Base-by-base conservation (phyloP, 1,139 yeast genomes). In the Saccharomyces hybrid region DNA sequence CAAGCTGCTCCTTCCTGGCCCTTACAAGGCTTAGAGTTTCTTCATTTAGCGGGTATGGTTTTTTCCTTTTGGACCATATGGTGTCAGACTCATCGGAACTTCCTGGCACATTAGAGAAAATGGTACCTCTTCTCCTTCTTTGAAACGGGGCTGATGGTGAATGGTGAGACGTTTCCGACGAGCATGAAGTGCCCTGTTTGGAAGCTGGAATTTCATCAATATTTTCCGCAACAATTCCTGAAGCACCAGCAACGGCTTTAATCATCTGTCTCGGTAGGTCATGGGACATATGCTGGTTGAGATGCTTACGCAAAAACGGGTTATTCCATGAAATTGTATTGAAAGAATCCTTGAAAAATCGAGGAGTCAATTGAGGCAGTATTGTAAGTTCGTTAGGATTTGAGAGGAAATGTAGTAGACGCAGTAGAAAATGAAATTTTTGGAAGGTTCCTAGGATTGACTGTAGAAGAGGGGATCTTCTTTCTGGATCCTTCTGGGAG, bases 251-350 rank as follows among this genome's bases (percentile, higher is more conserved):
- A 11, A 29, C 14, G 6, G 42, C 44, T 23, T 48, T 31, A 6
- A 16, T 25, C 25, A 49, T n/a, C n/a, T 31, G 46, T n/a, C 31
- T 25, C 46, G 38, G 34, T 32, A 23, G 13, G 23, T 48, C 49
- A 14, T 27, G 46, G 31, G 16, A 23, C 29, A 14, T 23, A 7
- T 23, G 49, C 13, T 34, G 23, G 14, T 8, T 32, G 23, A 16
- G 20, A 26, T 7, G 26, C 51, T 13, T 31, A 7, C 14, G 50
- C 11, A 32, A 53, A 61, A 84, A 83, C 23, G 86, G 86, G 61
- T 83, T 84, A 53, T 81, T 79, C 84, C 88, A 84, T 58, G 83
- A 82, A 7, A 88, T 89, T 5, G 88, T 90, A 61, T 83, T 83
- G 65, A 82, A 85, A 55, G 79, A 83, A 50, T 81, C 80, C 31